A percentile compares a stretch with the other conserved stretches of the same genome.
Conservation (phyloP, 306 rosid species). For the Lathyrus sativus region DNA sequence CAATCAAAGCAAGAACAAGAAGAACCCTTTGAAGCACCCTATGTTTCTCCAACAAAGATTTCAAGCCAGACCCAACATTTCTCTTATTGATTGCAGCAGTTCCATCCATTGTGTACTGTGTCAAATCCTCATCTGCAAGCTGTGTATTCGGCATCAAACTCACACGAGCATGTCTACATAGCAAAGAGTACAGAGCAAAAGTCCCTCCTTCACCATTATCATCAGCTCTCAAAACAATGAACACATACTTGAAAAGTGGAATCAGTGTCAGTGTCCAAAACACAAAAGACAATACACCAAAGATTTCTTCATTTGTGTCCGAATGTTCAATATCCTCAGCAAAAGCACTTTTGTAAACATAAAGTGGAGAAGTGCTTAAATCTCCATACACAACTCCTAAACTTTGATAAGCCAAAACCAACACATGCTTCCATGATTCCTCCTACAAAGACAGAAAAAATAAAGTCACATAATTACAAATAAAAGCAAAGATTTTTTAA, state of each 20-base stretch:
- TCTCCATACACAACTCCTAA: constrained; percentile 97
- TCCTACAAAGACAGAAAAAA: constrained; percentile 53
- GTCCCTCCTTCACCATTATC: constrained; percentile 99
- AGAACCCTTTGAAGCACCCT: constrained; percentile 69
- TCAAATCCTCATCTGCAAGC: constrained; percentile 81
- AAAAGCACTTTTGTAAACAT: constrained; percentile 86
- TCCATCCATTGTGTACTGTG: constrained; percentile 76
- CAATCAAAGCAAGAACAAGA: constrained; percentile 87
- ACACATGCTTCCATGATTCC: constrained; percentile 82
- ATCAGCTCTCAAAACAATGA: constrained; percentile 92
- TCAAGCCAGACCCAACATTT: constrained; percentile 60
- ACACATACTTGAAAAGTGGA: constrained; percentile 83
- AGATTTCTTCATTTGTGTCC: constrained; percentile 91
- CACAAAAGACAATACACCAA: constrained; percentile 83
- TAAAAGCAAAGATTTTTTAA: constrained; percentile 36
- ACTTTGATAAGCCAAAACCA: constrained; percentile 89
- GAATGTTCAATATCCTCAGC: constrained; percentile 91
- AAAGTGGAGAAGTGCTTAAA: constrained; percentile 88
- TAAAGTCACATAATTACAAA: constrained; percentile 1
- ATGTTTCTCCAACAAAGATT: constrained; percentile 78
- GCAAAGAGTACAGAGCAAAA: constrained; percentile 83
- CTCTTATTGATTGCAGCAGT: constrained; percentile 40
- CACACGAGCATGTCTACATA: constrained; percentile 83
- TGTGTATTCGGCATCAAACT: constrained; percentile 90
- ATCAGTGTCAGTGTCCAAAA: constrained; percentile 92